Evolutionary conservation across 805 yeast genomes (phyloP), one percentile per base, ranked within the genome.

Genomic region (Yamadazyma paraphyllophila): DNA sequence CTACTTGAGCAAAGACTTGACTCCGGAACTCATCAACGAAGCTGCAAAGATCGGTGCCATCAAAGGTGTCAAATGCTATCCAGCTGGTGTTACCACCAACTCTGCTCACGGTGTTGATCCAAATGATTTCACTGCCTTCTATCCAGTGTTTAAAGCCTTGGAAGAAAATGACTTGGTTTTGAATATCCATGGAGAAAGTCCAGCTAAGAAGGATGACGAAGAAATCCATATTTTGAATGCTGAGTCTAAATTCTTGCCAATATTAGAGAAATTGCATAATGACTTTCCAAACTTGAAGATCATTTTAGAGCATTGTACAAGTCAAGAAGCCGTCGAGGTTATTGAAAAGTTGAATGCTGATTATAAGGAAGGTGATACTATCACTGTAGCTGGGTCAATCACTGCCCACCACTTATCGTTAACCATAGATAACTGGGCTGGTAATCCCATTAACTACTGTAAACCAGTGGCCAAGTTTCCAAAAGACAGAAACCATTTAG

Each of bases 71-170:
- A 94, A 94, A 65, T 90, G 96, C 63, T 94, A 94, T 64, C 99
- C 99, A 35, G 97, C 98, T 1, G 99, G 99, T 37, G 99, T 94
- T 27, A 94, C 99, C n/a, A 94, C 99, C 33, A 94, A 94, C 69
- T 89, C 97, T 8, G 66, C 78, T 40, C 87, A 84, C 2, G 99
- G 99, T 41, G 97, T 94, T 17, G 94, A 87, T 63, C 95, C 95
- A 17, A 88, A 90, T 57, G 96, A 92, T 59, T 94, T 94, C 66
- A 78, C 85, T 39, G 82, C 77, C 5, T 94, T 91, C 58, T 94
- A 90, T 63, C 96, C 97, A 4, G 76, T 94, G 8, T 94, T 94
- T 61, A 76, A 85, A 59, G 96, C 88, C 11, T 84, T 94, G 92
- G 85, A 92, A 66, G 76, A 80, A 51, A 78, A 87, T 50, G 77